Percentiles rank a stretch among this genome's conserved stretches.
Evolutionary conservation across 2,329 filamentous ascomycete species (phyloP).

Genomic region (Penicillium expansum): DNA sequence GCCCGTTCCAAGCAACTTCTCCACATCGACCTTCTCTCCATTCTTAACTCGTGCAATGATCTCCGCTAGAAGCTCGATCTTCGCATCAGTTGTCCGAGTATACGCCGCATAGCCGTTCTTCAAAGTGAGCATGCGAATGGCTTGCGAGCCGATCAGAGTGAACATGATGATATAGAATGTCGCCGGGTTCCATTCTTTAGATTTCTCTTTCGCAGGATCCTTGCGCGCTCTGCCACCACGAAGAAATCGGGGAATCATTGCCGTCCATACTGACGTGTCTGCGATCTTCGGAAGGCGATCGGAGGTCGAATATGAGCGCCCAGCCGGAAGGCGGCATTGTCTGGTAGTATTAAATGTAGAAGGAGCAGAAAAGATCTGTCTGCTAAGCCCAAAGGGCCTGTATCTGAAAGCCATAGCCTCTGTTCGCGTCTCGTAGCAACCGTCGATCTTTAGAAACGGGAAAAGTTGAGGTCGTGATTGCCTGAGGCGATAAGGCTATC

Average conservation of each 20-base stretch:
- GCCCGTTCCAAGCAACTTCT: constrained; percentile 74
- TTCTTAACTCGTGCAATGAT: constrained; percentile 48
- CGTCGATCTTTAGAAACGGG: constrained; percentile 1
- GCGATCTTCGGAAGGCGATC: constrained; percentile 44
- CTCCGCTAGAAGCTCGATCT: constrained; percentile 72
- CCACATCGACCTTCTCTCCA: constrained; percentile 72
- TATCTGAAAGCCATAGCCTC: constrained; percentile 20
- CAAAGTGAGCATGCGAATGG: constrained; percentile 84
- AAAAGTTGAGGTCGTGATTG: constrained; percentile 8
- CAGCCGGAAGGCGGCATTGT: constrained; percentile 4
- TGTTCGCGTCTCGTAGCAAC: constrained; percentile 6
- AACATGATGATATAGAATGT: constrained; percentile 81
- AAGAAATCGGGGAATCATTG: constrained; percentile 62
- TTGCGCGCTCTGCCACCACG: constrained; percentile 37
- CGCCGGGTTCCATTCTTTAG: constrained; percentile 73
- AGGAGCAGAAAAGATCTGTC: constrained; percentile 1
- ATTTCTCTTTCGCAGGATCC: constrained; percentile 40
- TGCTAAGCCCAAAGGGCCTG: constrained; percentile 14
- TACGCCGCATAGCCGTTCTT: constrained; percentile 72
- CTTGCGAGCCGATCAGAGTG: constrained; percentile 87
- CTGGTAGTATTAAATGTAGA: constrained; percentile 3
- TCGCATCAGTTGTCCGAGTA: constrained; percentile 72
- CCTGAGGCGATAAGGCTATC: constrained; percentile 16
- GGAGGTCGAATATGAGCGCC: constrained; percentile 22
- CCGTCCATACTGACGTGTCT: constrained; percentile 65